These are phyloP conservation scores for Vaccinium darrowii DNA, from an alignment of 148 eudicot genomes.

Conservation along the genomic window DNA sequence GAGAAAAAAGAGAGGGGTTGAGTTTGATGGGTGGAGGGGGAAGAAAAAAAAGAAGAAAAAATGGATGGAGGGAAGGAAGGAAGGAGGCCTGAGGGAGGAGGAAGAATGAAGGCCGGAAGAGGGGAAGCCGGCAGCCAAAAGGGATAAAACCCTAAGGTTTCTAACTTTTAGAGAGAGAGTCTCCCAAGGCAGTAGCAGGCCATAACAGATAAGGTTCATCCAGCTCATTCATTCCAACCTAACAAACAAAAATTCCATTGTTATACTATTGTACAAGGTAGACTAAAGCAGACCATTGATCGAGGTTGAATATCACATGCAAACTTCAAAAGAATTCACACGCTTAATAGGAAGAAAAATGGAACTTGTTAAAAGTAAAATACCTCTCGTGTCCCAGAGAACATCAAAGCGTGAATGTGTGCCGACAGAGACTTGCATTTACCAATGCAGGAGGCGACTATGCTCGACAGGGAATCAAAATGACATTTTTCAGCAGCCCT, in stretches of 20 bases:
- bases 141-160: no score
- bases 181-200: no score
- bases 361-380: background rate
- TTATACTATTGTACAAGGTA: background rate
- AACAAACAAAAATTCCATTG: slow-evolving; percentile 16
- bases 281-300: background rate
- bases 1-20: no score
- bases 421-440: slow-evolving; percentile 91
- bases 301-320: background rate
- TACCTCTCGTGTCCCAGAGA: slow-evolving; percentile 85
- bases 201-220: no score
- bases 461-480: slow-evolving; percentile 75
- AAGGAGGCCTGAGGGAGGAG: no score
- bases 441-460: slow-evolving; percentile 96
- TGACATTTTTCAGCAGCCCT: slow-evolving; percentile 95
- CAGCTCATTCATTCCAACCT: slow-evolving; percentile 52
- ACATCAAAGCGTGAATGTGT: slow-evolving; percentile 81
- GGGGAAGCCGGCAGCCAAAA: no score
- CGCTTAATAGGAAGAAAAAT: background rate
- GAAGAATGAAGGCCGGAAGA: no score
- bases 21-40: no score
- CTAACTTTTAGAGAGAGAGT: no score
- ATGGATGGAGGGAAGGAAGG: no score
- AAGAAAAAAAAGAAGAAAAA: no score
- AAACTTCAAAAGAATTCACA: background rate